Base-by-base conservation (phyloP, 305 asterid genomes). In the Fraxinus platypoda region DNA sequence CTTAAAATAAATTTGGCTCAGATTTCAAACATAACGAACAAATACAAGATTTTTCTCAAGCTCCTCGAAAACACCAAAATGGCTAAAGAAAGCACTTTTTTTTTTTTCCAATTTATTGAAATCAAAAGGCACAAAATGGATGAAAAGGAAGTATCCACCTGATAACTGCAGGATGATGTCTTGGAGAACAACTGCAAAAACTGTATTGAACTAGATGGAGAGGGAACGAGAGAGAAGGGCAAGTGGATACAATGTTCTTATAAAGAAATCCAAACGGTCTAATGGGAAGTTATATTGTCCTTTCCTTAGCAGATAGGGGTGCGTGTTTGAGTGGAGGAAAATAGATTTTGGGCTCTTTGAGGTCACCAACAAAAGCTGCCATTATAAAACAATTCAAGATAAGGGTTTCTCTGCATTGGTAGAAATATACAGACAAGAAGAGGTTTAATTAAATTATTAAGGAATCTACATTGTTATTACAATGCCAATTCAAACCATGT, bases 271-370 rank as follows among this genome's bases (percentile, higher is more conserved):
- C 17, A 82, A 82, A 12, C 73, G 74, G 52, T 73, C 82, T 75
- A 78, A 35, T 82, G 80, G 79, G 81, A 31, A 81, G 83, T 80
- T 79, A 59, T 70, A 46, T 81, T 92, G 97, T 89, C 95, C 87
- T 90, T 94, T 91, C 90, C 89, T 52, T 68, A 84, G 84, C 23
- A 90, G 98, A 94, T 93, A 92, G 98, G 97, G 98, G 92, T 87
- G 81, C 21, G 77, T 77, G 41, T 78, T 83, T 93, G 93, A 84
- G 97, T 93, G 97, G 97, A 80, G 96, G 97, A 91, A 90, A 93
- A 76, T 90, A 35, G 83, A 74, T 85, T 90, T 86, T 83, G 89
- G 88, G 46, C 78, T 75, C 77, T 81, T 13, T 87, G 86, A 72
- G 90, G 87, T 82, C 91, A 66, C 88, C 80, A 79, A 74, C 57